These are phyloP conservation scores for Typha latifolia DNA, from an alignment of 176 grass and related monocot species.

Conservation along the genomic window DNA sequence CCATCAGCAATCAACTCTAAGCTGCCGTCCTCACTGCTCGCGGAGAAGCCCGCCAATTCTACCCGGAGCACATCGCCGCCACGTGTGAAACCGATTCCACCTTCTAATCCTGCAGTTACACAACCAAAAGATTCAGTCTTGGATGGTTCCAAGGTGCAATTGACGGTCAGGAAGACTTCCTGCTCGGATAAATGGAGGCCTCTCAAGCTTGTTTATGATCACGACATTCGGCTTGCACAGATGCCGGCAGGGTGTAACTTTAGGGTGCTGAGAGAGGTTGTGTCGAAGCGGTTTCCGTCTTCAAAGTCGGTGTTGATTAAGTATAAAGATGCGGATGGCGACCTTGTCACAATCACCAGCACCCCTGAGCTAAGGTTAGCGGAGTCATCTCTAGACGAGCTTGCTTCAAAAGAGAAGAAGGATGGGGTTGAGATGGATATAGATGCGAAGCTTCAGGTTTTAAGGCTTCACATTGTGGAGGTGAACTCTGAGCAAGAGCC, in stretches of 20 bases:
- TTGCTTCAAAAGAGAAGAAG: conserved; percentile 7
- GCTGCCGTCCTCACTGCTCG: background rate
- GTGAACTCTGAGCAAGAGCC: conserved; percentile 81
- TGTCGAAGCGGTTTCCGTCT: conserved; percentile 58
- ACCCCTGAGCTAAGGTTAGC: conserved; percentile 68
- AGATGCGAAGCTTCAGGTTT: conserved; percentile 34
- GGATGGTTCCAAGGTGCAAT: conserved; percentile 6
- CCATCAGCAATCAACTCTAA: conserved; percentile 6
- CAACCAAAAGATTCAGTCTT: conserved; percentile 18
- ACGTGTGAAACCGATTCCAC: conserved; percentile 23
- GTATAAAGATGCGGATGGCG: conserved; percentile 83
- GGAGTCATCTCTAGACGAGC: conserved; percentile 38
- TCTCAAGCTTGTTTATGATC: conserved; percentile 88
- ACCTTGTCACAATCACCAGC: conserved; percentile 84
- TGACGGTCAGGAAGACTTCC: background rate
- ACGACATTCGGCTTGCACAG: conserved; percentile 82
- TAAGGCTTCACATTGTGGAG: conserved; percentile 80
- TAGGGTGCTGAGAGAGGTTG: conserved; percentile 47
- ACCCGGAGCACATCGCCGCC: background rate
- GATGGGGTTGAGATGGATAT: conserved; percentile 23
- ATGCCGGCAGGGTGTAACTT: conserved; percentile 71
- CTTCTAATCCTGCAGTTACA: conserved; percentile 24
- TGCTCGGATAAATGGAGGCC: conserved; percentile 37
- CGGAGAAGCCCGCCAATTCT: no score
- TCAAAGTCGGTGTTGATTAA: conserved; percentile 92